Evolutionary conservation across 2,329 filamentous ascomycete genomes (phyloP).

Genomic region (Fusarium pseudonygamai): DNA sequence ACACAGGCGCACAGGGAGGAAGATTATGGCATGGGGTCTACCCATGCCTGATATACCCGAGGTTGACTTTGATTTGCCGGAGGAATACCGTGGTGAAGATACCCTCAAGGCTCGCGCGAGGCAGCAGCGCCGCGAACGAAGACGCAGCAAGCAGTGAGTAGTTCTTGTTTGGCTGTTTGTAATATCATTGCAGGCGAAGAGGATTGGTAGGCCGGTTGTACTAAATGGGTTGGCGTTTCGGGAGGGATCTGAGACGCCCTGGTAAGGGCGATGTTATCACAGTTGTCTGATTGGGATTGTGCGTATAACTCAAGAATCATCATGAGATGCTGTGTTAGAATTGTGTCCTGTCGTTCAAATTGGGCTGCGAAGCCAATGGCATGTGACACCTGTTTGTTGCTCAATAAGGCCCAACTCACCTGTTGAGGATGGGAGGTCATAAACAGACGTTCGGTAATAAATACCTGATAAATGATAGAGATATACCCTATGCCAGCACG

Average conservation of each 20-base stretch:
- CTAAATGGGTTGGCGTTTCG: slow-evolving; percentile 34
- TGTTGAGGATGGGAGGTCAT: neutral
- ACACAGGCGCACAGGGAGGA: slow-evolving; percentile 74
- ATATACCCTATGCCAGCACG: neutral
- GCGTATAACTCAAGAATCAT: slow-evolving; percentile 16
- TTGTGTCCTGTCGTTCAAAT: neutral
- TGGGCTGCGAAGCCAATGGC: neutral
- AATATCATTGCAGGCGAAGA: slow-evolving; percentile 27
- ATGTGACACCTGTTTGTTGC: slow-evolving; percentile 10
- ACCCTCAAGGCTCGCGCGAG: slow-evolving; percentile 67
- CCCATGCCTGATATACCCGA: slow-evolving; percentile 78
- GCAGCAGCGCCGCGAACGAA: slow-evolving; percentile 68
- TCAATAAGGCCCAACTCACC: neutral
- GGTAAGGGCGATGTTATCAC: slow-evolving; percentile 18
- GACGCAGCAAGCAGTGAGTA: slow-evolving; percentile 57
- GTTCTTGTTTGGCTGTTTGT: slow-evolving; percentile 28
- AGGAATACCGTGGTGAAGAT: slow-evolving; percentile 67
- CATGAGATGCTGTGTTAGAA: neutral
- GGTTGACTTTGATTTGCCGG: slow-evolving; percentile 78
- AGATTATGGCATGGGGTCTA: slow-evolving; percentile 81
- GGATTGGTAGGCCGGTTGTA: slow-evolving; percentile 22
- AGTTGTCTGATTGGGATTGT: slow-evolving; percentile 2
- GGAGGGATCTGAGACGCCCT: slow-evolving; percentile 23
- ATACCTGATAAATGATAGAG: neutral
- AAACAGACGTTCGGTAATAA: neutral